Base-by-base conservation (phyloP, 495 filamentous ascomycete species). In the Endocarpon pusillum region DNA sequence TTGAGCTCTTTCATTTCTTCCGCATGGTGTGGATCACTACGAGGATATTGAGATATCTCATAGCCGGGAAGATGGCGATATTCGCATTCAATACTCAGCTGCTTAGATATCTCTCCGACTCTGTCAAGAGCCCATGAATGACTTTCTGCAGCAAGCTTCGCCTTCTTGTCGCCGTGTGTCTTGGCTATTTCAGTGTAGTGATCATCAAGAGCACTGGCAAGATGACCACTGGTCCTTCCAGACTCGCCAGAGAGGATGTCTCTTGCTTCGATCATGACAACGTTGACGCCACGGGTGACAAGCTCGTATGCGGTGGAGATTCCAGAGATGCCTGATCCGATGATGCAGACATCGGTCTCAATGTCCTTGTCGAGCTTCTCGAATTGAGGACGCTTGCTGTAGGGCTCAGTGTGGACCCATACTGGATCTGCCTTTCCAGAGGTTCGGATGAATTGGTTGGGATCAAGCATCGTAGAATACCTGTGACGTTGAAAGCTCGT, bases 311-410 rank as follows among this genome's bases (percentile, higher is more conserved):
- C 66, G 4, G 48, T 52, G 2, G 55, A 58, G 19, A 73, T 58
- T 6, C 69, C 70, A 6, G 66, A 48, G 33, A 71, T 72, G 21
- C 70, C 67, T 19, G 63, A 57, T 10, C 70, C 69, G 37, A 75
- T 49, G 32, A 75, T 52, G 44, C 53, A 57, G 1, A 69, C 48
- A 32, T 70, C 65, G 0, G 55, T 58, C 7, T 50, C 35, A 16
- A 54, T 21, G 34, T 53, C 43, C 11, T 43, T 20, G 3, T 34
- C 22, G 2, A 71, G 47, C 9, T 62, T 32, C 4, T 51, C 43
- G 46, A 71, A 73, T 8, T 36, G 30, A 1, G 64, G 67, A 9
- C 56, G 44, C 4, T 55, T 43, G n/a, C 51, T 45, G 44, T 58
- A 69, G 10, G 67, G 65, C 21, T 62, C 54, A 4, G 45, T 52